These are phyloP conservation scores for Adansonia madagascariensis DNA, from an alignment of 441 rosid genomes.

Conservation along the genomic window DNA sequence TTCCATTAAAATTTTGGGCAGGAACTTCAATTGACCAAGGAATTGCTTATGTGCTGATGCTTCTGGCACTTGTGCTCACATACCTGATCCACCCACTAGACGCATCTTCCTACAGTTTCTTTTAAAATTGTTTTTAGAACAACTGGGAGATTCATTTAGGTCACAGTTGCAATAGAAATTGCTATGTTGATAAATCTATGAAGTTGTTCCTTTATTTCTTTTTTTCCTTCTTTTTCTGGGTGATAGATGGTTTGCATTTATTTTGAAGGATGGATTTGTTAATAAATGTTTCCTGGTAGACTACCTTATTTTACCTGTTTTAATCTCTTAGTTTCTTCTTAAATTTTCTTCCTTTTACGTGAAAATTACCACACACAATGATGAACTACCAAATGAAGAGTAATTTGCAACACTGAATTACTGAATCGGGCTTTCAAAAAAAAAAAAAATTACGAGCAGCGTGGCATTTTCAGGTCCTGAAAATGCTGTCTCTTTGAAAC, in stretches of 20 bases:
- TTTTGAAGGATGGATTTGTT: background rate
- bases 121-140: conserved; percentile 31
- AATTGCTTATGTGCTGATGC: conserved; percentile 75
- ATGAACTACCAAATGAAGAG: no score
- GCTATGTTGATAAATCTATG: background rate
- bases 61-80: conserved; percentile 70
- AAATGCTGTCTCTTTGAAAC: no score
- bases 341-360: no score
- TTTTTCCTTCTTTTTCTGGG: no score
- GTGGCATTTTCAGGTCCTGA: no score
- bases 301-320: no score
- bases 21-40: conserved; percentile 86
- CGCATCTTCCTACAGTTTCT: conserved; percentile 56
- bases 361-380: no score
- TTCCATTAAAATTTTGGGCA: conserved; percentile 25
- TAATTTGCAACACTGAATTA: no score
- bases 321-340: no score
- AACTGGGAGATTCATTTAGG: background rate
- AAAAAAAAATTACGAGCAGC: no score
- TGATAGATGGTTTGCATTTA: background rate
- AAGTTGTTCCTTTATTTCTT: no score
- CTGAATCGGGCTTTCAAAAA: no score
- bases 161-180: background rate
- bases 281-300: background rate
- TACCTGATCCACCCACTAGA: conserved; percentile 79